Percentiles rank a stretch among this genome's conserved stretches.
These are phyloP conservation scores for Allium sativum DNA, from an alignment of 106 monocot genomes.

Conservation along the genomic window DNA sequence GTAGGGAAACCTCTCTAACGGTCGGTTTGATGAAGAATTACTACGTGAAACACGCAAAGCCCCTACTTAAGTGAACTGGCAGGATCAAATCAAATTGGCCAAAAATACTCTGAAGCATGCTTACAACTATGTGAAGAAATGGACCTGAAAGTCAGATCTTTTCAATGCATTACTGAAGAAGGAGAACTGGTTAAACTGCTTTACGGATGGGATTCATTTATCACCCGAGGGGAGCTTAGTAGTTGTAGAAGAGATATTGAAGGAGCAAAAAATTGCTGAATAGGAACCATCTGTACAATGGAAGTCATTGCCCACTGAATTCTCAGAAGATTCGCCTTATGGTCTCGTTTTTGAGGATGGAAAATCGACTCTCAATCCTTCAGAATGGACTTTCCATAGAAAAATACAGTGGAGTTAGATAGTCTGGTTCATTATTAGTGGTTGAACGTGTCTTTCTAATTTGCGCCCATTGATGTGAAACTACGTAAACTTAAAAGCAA, in stretches of 20 bases:
- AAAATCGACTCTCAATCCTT: slow-evolving; percentile 45
- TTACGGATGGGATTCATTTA: slow-evolving; percentile 73
- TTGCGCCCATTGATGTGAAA: too few species aligned
- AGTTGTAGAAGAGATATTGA: slow-evolving; percentile 61
- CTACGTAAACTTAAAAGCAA: too few species aligned
- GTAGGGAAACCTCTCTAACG: too few species aligned
- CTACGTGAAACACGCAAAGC: slow-evolving; percentile 23
- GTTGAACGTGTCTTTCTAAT: too few species aligned
- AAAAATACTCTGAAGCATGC: slow-evolving; percentile 67
- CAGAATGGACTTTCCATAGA: slow-evolving; percentile 51
- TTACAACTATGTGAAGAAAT: slow-evolving; percentile 61
- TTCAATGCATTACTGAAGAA: slow-evolving; percentile 48
- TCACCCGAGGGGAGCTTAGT: slow-evolving; percentile 63
- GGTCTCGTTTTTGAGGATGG: slow-evolving; percentile 51
- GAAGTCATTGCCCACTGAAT: slow-evolving; percentile 67
- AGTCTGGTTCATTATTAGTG: too few species aligned
- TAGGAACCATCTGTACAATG: slow-evolving; percentile 64
- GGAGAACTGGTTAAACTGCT: slow-evolving; percentile 63
- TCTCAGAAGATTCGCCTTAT: slow-evolving; percentile 54
- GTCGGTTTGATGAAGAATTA: too few species aligned
- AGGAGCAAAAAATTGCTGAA: slow-evolving; percentile 39
- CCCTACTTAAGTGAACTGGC: slow-evolving; percentile 19
- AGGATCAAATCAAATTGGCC: slow-evolving; percentile 60
- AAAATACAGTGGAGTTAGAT: slow-evolving; percentile 39
- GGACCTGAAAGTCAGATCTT: slow-evolving; percentile 55